phyloP scores from a whole-genome alignment of 1,284 basidiomycete species.

The Inonotus obliquus region DNA sequence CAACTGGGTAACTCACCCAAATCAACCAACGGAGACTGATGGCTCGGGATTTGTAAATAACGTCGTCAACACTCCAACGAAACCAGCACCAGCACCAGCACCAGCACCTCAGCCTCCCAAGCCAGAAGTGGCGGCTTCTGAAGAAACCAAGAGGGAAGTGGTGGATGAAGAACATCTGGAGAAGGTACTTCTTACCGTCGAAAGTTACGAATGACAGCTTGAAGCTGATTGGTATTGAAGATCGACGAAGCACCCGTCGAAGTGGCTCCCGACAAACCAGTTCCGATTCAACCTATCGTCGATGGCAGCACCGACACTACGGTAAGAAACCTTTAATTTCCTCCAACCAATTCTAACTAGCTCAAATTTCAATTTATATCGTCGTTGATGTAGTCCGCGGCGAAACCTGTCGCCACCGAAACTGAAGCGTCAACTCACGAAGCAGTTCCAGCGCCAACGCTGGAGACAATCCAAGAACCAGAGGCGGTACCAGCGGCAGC shows the following conservation, averaged over 20 bases:
- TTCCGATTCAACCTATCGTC: constrained; percentile 36
- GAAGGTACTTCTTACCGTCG: neutral
- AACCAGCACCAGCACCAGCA: constrained; percentile 29
- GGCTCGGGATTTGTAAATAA: constrained; percentile 68
- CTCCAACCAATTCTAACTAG: neutral
- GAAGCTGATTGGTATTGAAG: neutral
- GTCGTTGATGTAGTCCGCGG: constrained; percentile 1
- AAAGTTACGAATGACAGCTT: neutral
- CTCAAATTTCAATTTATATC: neutral
- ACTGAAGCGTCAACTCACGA: constrained; percentile 14
- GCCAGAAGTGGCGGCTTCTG: neutral
- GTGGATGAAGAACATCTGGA: neutral
- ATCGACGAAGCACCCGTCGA: constrained; percentile 2
- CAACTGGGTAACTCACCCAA: constrained; percentile 52
- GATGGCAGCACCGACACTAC: constrained; percentile 28
- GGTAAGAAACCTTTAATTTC: constrained; percentile 22
- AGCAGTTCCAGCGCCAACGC: neutral
- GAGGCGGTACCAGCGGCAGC: neutral
- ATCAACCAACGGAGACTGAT: constrained; percentile 59
- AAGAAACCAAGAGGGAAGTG: neutral
- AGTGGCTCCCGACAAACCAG: constrained; percentile 30
- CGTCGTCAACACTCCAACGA: constrained; percentile 56
- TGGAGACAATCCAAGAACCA: constrained; percentile 8
- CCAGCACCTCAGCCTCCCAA: neutral
- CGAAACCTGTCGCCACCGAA: neutral